Conservation (phyloP, 2,329 filamentous ascomycete genomes). For the Aspergillus udagawae region DNA sequence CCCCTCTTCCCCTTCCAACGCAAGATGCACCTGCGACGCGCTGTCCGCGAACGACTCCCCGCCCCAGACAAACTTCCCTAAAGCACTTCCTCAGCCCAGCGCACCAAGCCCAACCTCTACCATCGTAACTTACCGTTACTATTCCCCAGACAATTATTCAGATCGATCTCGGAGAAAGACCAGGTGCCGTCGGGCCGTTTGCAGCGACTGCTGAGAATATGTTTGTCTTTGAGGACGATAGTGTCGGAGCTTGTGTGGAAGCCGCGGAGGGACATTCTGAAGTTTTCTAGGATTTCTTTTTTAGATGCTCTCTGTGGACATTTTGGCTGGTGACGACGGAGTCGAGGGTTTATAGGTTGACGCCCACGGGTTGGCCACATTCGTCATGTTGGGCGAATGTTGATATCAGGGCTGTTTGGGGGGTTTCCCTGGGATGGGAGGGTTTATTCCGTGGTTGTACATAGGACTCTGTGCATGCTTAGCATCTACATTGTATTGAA, state of each 20-base stretch:
- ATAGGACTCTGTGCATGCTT: too few species aligned
- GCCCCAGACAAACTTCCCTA: conserved; percentile 11
- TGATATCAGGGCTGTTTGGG: neutral
- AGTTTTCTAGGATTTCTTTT: neutral
- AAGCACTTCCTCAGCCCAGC: too few species aligned
- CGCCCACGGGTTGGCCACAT: neutral
- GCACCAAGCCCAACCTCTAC: too few species aligned
- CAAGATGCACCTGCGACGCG: conserved; percentile 10
- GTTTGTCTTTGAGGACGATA: conserved; percentile 7
- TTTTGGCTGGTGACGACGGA: neutral
- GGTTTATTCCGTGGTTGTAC: neutral
- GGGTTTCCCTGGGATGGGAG: neutral
- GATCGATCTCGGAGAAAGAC: neutral
- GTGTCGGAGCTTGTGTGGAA: conserved; percentile 8
- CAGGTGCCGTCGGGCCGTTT: neutral
- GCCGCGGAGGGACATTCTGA: neutral
- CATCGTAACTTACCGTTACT: conserved; percentile 1
- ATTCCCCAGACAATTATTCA: conserved; percentile 8
- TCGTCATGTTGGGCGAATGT: neutral
- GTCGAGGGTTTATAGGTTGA: neutral
- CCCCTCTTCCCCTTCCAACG: conserved; percentile 5
- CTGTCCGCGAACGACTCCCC: conserved; percentile 8
- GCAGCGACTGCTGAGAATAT: conserved; percentile 7
- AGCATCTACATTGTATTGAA: neutral
- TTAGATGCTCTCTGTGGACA: neutral